These are phyloP conservation scores for Dovyalis caffra DNA, from an alignment of 345 rosid genomes.

Conservation along the genomic window DNA sequence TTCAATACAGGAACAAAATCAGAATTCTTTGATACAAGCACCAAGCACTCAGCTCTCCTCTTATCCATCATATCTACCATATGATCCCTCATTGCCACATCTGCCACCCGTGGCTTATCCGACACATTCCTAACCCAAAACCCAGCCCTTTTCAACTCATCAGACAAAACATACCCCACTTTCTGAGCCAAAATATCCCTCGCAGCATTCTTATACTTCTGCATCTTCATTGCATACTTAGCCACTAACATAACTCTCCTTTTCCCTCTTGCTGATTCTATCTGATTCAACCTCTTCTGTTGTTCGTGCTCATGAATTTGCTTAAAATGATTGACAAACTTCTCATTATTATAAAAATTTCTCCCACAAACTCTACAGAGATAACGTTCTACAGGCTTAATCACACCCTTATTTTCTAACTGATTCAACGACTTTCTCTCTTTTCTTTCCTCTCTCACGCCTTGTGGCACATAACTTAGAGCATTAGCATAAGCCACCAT, in stretches of 20 bases:
- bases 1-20: slow-evolving; percentile 60
- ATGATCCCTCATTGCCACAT: slow-evolving; percentile 35
- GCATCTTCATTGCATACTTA: slow-evolving; percentile 74
- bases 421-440: slow-evolving; percentile 55
- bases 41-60: slow-evolving; percentile 67
- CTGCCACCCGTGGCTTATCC: slow-evolving; percentile 65
- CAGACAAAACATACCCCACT: slow-evolving; percentile 66
- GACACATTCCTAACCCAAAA: slow-evolving; percentile 62
- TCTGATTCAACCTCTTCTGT: slow-evolving; percentile 71
- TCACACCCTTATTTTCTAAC: slow-evolving; percentile 58
- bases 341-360: slow-evolving; percentile 65
- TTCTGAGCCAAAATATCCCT: slow-evolving; percentile 58
- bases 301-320: slow-evolving; percentile 82
- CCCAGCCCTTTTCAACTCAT: slow-evolving; percentile 75
- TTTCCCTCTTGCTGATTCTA: slow-evolving; percentile 76
- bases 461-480: slow-evolving; percentile 55
- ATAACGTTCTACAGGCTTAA: slow-evolving; percentile 56
- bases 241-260: slow-evolving; percentile 71
- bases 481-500: slow-evolving; percentile 79
- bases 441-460: slow-evolving; percentile 54
- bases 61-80: slow-evolving; percentile 75
- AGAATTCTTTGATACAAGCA: slow-evolving; percentile 84
- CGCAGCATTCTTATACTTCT: slow-evolving; percentile 64
- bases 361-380: slow-evolving; percentile 77
- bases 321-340: slow-evolving; percentile 66